phyloP scores from a whole-genome alignment of 2,329 filamentous ascomycete genomes.

The Fusarium paranaense region DNA sequence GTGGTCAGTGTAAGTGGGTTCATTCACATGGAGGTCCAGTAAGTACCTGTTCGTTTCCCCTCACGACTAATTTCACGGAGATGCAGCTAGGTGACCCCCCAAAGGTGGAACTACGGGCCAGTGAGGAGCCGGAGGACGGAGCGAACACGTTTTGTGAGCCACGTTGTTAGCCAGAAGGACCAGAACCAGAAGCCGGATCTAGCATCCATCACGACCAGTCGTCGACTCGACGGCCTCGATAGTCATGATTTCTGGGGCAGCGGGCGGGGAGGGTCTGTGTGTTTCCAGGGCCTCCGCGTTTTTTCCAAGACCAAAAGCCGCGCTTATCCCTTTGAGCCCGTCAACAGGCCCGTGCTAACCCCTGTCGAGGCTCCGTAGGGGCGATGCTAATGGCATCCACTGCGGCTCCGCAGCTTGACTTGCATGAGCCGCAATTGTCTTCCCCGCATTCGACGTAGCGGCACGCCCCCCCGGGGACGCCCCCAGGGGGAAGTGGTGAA shows the following conservation, averaged over 20 bases:
- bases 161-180: conserved; percentile 6
- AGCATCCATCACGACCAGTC: conserved; percentile 23
- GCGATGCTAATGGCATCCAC: conserved; percentile 36
- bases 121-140: not conserved
- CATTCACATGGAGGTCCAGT: not conserved
- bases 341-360: conserved; percentile 30
- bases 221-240: conserved; percentile 18
- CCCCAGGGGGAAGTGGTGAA: conserved; percentile 20
- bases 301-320: conserved; percentile 21
- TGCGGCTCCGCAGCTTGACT: conserved; percentile 47
- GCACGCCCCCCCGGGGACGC: conserved; percentile 33
- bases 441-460: conserved; percentile 43
- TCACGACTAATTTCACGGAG: conserved; percentile 15
- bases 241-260: conserved; percentile 32
- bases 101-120: conserved; percentile 3
- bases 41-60: conserved; percentile 30
- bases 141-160: not conserved
- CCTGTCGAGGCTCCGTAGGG: not conserved
- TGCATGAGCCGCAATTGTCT: conserved; percentile 47
- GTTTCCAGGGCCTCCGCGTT: conserved; percentile 41
- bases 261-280: conserved; percentile 32
- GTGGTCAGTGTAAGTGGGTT: conserved; percentile 12
- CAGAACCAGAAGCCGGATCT: conserved; percentile 12
- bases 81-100: conserved; percentile 14
- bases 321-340: conserved; percentile 37